Conservation (phyloP, 257 asterid species). For the Catharanthus roseus region DNA sequence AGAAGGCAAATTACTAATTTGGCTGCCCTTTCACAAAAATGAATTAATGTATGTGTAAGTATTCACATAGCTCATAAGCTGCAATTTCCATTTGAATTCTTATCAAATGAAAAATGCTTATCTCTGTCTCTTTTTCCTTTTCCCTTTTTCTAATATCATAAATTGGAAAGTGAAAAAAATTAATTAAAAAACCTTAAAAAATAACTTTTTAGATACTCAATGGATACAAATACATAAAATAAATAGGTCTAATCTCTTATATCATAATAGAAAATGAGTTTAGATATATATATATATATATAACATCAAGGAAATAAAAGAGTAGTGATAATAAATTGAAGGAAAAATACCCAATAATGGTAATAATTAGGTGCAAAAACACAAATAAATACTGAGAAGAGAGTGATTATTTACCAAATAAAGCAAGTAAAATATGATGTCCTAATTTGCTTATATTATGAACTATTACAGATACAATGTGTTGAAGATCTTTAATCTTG, state of each 20-base stretch:
- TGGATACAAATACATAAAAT: background rate
- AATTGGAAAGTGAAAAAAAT: too few species aligned
- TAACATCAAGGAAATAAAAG: too few species aligned
- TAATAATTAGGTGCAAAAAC: too few species aligned
- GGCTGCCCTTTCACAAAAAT: background rate
- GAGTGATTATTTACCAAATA: background rate
- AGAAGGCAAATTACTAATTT: background rate
- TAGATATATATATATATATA: too few species aligned
- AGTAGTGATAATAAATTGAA: too few species aligned
- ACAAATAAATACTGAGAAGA: background rate
- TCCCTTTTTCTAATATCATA: too few species aligned
- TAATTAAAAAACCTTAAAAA: background rate
- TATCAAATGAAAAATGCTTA: background rate
- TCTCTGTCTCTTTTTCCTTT: too few species aligned
- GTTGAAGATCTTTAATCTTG: background rate
- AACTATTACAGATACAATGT: background rate
- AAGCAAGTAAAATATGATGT: background rate
- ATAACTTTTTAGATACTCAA: background rate
- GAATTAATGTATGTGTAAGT: background rate
- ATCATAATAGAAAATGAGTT: too few species aligned
- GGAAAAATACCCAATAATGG: too few species aligned
- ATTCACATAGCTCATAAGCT: background rate
- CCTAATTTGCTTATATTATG: background rate
- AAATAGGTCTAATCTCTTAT: too few species aligned
- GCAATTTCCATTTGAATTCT: background rate